Conservation (phyloP, 345 rosid genomes). For the Syzygium jambos region DNA sequence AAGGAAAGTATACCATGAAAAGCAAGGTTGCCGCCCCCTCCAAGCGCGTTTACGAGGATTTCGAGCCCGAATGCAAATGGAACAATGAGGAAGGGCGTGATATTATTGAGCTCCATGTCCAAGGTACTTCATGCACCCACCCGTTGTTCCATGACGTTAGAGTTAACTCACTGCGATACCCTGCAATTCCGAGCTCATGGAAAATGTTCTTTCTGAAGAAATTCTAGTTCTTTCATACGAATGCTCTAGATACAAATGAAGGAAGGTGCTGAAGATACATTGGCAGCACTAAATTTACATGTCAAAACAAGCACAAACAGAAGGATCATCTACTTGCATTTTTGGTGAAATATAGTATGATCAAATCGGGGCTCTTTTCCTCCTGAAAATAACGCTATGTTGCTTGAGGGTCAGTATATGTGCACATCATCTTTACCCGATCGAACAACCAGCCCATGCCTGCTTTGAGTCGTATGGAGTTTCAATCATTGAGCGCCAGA, state of each 20-base stretch:
- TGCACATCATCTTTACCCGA: neutral
- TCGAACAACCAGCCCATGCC: neutral
- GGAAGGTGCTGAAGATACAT: neutral
- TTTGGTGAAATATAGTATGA: neutral
- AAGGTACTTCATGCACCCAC: neutral
- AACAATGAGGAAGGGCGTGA: neutral
- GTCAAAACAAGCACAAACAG: neutral
- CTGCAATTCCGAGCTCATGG: neutral
- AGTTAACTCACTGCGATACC: neutral
- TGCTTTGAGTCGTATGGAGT: neutral
- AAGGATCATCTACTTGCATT: neutral
- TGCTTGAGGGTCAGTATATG: neutral
- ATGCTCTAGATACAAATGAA: neutral
- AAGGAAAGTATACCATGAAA: neutral
- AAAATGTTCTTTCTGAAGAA: too few relatives aligned
- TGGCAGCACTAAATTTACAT: neutral
- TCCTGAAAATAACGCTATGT: neutral
- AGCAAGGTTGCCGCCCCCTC: neutral
- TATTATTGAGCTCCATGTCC: neutral
- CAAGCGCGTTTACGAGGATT: neutral
- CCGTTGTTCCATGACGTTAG: neutral
- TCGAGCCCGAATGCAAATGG: constrained; percentile 4
- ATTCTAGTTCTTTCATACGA: neutral
- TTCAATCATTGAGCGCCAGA: neutral
- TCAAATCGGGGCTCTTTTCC: neutral